phyloP scores from a whole-genome alignment of 2,329 filamentous ascomycete species.

The Blastomyces emzantsi region DNA sequence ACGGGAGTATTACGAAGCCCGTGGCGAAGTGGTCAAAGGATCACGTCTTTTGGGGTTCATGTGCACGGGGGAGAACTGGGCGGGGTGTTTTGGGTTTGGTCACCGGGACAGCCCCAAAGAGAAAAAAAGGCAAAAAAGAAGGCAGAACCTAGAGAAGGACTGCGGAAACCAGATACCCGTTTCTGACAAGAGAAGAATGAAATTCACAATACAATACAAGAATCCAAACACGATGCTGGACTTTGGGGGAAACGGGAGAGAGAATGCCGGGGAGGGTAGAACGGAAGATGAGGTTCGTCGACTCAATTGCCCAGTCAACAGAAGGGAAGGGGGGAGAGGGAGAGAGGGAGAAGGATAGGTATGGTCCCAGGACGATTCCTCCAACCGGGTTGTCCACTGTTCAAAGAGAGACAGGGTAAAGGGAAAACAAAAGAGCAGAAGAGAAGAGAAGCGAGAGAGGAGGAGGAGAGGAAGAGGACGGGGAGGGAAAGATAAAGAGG shows the following conservation, averaged over 20 bases:
- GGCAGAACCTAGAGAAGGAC: background rate
- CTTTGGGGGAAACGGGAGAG: background rate
- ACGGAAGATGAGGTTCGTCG: constrained; percentile 4
- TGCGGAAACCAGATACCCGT: background rate
- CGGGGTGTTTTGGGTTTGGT: constrained; percentile 11
- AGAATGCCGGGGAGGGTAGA: background rate
- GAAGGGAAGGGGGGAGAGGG: background rate
- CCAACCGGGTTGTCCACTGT: constrained; percentile 4
- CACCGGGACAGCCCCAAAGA: constrained; percentile 11
- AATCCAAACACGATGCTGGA: background rate
- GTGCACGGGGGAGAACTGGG: constrained; percentile 3
- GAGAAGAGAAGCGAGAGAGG: constrained; percentile 11
- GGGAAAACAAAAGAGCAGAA: constrained; percentile 10
- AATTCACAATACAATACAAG: constrained; percentile 1
- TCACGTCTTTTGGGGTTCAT: constrained; percentile 8
- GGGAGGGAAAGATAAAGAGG: constrained; percentile 3
- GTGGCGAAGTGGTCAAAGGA: constrained; percentile 10
- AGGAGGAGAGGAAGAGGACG: constrained; percentile 12
- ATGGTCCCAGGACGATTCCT: constrained; percentile 10
- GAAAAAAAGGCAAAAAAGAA: background rate
- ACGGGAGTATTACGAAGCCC: constrained; percentile 4
- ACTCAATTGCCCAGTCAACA: background rate
- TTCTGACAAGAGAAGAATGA: background rate
- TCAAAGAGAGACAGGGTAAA: constrained; percentile 5
- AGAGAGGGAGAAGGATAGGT: constrained; percentile 2